Evolutionary conservation across 169 alveolate genomes (phyloP), one percentile per base, ranked within the genome.

Genomic region (Cryptosporidium baileyi): DNA sequence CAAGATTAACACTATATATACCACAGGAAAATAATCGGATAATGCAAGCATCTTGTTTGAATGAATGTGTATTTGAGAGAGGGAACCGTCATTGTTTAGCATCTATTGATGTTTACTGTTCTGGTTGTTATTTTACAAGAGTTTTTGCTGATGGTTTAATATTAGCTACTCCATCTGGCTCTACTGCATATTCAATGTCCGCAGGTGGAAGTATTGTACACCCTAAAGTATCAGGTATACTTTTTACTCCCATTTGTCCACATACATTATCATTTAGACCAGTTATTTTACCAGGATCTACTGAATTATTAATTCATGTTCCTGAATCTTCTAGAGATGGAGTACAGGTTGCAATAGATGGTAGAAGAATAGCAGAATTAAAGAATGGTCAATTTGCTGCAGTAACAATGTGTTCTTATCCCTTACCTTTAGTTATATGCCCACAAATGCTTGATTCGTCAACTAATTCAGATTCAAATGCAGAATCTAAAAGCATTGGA

Each of bases 171-270:
- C 99, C 99, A 0, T 96, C 98, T 11, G 99, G 99, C n/a, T 94
- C 99, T 17, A 98, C 99, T 3, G 99, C 99, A 13, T 98, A 98
- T 93, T 93, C 96, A 49, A 90, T 97, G 92, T 91, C 98, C 8
- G 98, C 99, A 0, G 99, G 99, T 52, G 99, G 99, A 0, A 94
- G 98, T 63, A 95, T 97, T 54, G 96, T 98, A 41, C 97, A 95
- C 65, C 97, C 97, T 36, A 93, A 93, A 92, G 96, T 95, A n/a
- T 88, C 93, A 15, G 91, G 96, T 43, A 89, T 96, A 60, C 88
- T 94, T 34, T 89, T 97, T 61, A 96, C 99, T 4, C 99, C 98
- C 0, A 96, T 96, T 26, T 95, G 98, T 51, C 99, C 99, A 9
- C 97, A 94, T 59, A 94, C 99, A 19, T 89, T 97, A 19, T 97